Percentiles rank a stretch among this genome's conserved stretches.
These are phyloP conservation scores for Stephania yunnanensis DNA, from an alignment of 164 flowering plant genomes.

Conservation along the genomic window DNA sequence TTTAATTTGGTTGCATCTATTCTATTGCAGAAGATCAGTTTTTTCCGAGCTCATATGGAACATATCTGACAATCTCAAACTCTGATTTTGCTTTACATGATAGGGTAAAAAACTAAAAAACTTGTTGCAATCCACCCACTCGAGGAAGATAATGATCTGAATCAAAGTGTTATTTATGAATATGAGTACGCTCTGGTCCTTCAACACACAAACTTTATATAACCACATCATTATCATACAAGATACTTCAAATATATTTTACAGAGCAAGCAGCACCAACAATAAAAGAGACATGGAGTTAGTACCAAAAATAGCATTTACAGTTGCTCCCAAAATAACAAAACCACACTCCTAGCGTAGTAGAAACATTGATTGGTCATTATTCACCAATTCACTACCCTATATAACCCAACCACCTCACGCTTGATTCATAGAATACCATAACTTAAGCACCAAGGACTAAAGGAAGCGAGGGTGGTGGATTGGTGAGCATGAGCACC, in stretches of 20 bases:
- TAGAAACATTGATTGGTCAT: background rate
- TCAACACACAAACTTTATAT: no score
- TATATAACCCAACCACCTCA: background rate
- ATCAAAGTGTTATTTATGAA: no score
- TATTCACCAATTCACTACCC: background rate
- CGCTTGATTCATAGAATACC: background rate
- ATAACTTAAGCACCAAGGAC: background rate
- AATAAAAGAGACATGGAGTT: background rate
- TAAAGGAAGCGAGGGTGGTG: slow-evolving; percentile 29
- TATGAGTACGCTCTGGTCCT: no score
- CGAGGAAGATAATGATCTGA: no score
- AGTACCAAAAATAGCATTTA: background rate
- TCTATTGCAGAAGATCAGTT: no score
- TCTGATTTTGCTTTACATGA: no score
- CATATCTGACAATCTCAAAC: no score
- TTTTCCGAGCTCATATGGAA: no score
- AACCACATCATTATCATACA: no score
- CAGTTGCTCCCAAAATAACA: slow-evolving; percentile 4
- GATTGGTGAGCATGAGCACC: slow-evolving; percentile 74
- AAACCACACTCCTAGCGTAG: background rate
- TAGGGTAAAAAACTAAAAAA: no score
- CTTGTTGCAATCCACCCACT: no score
- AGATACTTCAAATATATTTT: background rate
- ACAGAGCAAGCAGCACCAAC: background rate
- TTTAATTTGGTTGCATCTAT: no score